Base-by-base conservation (phyloP, 306 rosid species). In the Comarum palustre region DNA sequence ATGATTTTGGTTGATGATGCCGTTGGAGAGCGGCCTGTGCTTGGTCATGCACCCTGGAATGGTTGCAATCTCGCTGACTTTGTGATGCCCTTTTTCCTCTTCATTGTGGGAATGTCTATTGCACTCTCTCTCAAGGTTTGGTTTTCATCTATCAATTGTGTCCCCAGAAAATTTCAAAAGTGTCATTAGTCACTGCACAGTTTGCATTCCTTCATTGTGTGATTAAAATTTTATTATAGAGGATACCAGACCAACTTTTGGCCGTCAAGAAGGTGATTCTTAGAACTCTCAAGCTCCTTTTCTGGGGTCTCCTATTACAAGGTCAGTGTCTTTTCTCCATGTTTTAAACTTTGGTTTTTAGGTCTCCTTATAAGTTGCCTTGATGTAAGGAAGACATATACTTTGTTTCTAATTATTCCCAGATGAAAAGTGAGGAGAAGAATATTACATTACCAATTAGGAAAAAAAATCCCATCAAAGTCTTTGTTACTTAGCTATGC, bases 1-100 rank as follows among this genome's bases (percentile, higher is more conserved):
- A 93, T 93, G 97, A 86, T 93, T 51, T 84, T 93, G 86, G 98
- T 93, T 29, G 98, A 93, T 78, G 94, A 91, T 85, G 98, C 92
- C 1, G 96, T 97, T 61, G 98, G 82, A 63, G 81, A 93, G 55
- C 91, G 98, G 98, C 96, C 94, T 17, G 39, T 84, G 90, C 89
- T 93, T 74, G 88, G 84, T 55, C 98, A 93, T 73, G 92, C 97
- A 15, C 98, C 97, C 7, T 93, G 97, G 98, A 86, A 84, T 79
- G 97, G 97, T 52, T 90, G 94, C 84, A 84, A 91, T 75, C 94
- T 93, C n/a, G 98, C 97, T 17, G 96, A 91, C 83, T 93, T 91
- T 79, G 98, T 84, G 58, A 91, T 89, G 98, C 98, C 98, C 12
- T 93, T 89, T 84, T 93, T 91, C 78, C 79, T 93, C 85, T 93